These are phyloP conservation scores for Coffea eugenioides DNA, from an alignment of 257 asterid species.

Conservation along the genomic window DNA sequence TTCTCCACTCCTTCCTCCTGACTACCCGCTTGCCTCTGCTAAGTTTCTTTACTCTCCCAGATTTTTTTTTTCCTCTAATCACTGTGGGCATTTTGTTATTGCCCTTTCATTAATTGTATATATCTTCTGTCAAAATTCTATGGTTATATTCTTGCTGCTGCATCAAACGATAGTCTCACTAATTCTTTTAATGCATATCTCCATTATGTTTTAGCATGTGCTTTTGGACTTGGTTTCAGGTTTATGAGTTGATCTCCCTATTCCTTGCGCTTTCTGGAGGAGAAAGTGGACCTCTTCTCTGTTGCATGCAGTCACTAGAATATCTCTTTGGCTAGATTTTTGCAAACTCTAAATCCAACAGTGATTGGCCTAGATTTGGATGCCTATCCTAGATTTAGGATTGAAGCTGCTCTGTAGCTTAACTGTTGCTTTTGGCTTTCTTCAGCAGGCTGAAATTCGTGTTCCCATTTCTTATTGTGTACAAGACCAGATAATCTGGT, in stretches of 20 bases:
- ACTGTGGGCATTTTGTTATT: background rate
- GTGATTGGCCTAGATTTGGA: background rate
- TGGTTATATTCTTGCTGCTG: background rate
- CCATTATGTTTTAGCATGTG: background rate
- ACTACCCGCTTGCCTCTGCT: background rate
- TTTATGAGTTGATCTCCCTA: background rate
- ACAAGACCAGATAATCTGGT: background rate
- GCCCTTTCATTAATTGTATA: background rate
- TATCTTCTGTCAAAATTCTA: background rate
- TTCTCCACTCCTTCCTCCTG: too few species aligned
- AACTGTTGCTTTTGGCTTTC: background rate
- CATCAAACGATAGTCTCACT: background rate
- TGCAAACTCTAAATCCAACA: background rate
- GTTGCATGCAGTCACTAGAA: background rate
- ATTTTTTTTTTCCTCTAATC: background rate
- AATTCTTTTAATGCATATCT: too few species aligned
- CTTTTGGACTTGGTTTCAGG: background rate
- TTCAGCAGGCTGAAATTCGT: background rate
- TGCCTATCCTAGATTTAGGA: background rate
- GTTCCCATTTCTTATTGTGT: background rate
- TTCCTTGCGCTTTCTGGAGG: background rate
- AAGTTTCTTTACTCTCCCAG: background rate
- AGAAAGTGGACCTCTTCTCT: background rate
- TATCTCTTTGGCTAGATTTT: background rate
- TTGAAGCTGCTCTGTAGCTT: background rate